These are phyloP conservation scores for Corrigiola litoralis DNA, from an alignment of 179 eudicot species.

Conservation along the genomic window DNA sequence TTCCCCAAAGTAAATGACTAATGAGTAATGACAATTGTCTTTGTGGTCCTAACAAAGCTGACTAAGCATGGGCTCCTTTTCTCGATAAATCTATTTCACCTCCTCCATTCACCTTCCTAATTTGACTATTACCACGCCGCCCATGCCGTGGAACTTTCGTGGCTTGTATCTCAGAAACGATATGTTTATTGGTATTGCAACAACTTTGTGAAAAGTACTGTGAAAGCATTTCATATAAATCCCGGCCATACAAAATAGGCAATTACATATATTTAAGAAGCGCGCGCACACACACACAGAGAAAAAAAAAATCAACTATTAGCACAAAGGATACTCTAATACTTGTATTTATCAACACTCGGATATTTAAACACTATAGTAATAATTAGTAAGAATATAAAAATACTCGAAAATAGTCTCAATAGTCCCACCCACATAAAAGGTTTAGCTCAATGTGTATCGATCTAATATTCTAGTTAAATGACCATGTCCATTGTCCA, in stretches of 20 bases:
- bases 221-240: not conserved
- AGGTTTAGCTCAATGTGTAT: too few species aligned
- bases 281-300: too few species aligned
- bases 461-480: too few species aligned
- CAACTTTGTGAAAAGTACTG: not conserved
- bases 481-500: too few species aligned
- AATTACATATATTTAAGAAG: not conserved
- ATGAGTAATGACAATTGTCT: slow-evolving; percentile 9
- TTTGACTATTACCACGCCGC: not conserved
- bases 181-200: too few species aligned
- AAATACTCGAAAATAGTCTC: too few species aligned
- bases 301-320: not conserved
- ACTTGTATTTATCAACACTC: too few species aligned
- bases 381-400: too few species aligned
- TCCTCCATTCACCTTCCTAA: not conserved
- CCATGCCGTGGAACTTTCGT: not conserved
- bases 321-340: too few species aligned
- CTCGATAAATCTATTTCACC: slow-evolving; percentile 1
- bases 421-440: too few species aligned
- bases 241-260: not conserved
- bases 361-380: too few species aligned
- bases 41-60: not conserved
- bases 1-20: too few species aligned
- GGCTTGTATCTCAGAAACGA: not conserved
- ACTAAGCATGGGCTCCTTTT: slow-evolving; percentile 20